Evolutionary conservation across 2,329 filamentous ascomycete genomes (phyloP).

Genomic region (Aspergillus ochraceus): DNA sequence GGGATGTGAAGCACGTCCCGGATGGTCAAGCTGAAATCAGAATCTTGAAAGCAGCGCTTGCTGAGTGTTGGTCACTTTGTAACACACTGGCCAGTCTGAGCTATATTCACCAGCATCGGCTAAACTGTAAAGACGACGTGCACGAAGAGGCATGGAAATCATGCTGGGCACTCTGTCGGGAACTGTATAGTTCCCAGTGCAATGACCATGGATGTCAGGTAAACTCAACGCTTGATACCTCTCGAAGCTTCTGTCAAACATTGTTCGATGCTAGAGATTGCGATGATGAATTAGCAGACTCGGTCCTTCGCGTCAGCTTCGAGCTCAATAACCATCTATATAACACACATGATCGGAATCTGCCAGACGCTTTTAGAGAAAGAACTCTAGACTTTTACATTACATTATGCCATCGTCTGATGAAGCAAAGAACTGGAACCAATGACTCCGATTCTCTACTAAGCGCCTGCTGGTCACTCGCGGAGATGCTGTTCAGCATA

Average conservation of each 20-base stretch:
- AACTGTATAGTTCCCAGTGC: slow-evolving; percentile 78
- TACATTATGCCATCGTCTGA: slow-evolving; percentile 88
- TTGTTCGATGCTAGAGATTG: slow-evolving; percentile 82
- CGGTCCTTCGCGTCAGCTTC: slow-evolving; percentile 86
- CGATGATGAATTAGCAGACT: slow-evolving; percentile 78
- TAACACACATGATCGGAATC: slow-evolving; percentile 80
- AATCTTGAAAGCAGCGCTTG: slow-evolving; percentile 72
- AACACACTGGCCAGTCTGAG: slow-evolving; percentile 86
- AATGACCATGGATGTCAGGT: slow-evolving; percentile 69
- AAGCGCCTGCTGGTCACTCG: slow-evolving; percentile 82
- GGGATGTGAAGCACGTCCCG: slow-evolving; percentile 35
- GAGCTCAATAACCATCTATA: slow-evolving; percentile 95
- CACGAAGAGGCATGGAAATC: slow-evolving; percentile 90
- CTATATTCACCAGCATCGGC: slow-evolving; percentile 75
- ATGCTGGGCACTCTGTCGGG: slow-evolving; percentile 91
- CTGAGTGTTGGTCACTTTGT: slow-evolving; percentile 91
- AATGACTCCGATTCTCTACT: slow-evolving; percentile 81
- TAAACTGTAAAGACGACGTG: slow-evolving; percentile 68
- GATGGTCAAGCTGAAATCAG: slow-evolving; percentile 60
- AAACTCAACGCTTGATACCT: slow-evolving; percentile 76
- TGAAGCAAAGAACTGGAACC: slow-evolving; percentile 83
- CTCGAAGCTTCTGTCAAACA: slow-evolving; percentile 87
- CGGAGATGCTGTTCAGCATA: slow-evolving; percentile 90
- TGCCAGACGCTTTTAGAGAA: slow-evolving; percentile 85
- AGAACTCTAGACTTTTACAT: slow-evolving; percentile 92